Evolutionary conservation across 2,329 filamentous ascomycete genomes (phyloP).

Genomic region (Fusarium albidum): DNA sequence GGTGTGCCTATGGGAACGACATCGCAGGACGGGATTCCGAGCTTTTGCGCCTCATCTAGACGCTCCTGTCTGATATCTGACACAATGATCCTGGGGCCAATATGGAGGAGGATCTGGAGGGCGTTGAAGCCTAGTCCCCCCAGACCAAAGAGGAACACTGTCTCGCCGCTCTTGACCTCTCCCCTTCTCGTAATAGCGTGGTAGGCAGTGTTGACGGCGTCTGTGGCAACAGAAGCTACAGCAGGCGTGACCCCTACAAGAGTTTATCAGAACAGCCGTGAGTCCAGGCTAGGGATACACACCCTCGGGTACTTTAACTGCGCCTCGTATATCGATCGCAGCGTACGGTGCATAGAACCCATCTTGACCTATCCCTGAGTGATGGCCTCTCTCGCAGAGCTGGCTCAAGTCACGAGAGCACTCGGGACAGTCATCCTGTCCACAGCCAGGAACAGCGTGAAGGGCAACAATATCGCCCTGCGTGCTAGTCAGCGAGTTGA

Average conservation of each 20-base stretch:
- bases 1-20: conserved; percentile 21
- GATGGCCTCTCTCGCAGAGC: conserved; percentile 47
- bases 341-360: conserved; percentile 53
- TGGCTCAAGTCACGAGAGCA: conserved; percentile 50
- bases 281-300: neutral
- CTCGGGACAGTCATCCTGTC: conserved; percentile 38
- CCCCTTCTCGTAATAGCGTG: conserved; percentile 30
- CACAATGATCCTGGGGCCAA: conserved; percentile 26
- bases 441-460: conserved; percentile 32
- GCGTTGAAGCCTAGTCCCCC: conserved; percentile 32
- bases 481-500: accelerated
- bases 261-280: too few species aligned
- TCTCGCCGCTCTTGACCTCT: conserved; percentile 21
- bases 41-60: conserved; percentile 20
- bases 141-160: conserved; percentile 27
- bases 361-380: conserved; percentile 54
- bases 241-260: conserved; percentile 28
- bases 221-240: conserved; percentile 31
- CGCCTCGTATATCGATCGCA: conserved; percentile 35
- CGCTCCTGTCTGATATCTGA: conserved; percentile 30
- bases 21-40: conserved; percentile 16
- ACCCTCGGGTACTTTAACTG: conserved; percentile 25
- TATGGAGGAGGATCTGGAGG: conserved; percentile 24
- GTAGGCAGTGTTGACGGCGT: conserved; percentile 33
- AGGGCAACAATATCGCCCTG: conserved; percentile 35